phyloP scores from a whole-genome alignment of 2,329 filamentous ascomycete species.

The Colletotrichum liriopes region DNA sequence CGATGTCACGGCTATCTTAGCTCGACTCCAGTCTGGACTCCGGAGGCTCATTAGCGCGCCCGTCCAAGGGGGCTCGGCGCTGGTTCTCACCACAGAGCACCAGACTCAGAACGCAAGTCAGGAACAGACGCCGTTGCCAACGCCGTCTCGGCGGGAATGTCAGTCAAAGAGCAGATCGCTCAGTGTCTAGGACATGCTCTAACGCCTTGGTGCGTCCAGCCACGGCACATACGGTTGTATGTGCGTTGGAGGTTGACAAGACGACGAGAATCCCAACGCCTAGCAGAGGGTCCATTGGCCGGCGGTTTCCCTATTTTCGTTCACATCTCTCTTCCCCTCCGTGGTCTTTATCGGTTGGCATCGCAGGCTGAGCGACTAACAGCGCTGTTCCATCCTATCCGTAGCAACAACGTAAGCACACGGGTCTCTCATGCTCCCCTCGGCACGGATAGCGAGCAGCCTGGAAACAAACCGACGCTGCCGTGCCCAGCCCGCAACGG shows the following conservation, averaged over 20 bases:
- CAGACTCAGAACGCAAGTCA: slow-evolving; percentile 1
- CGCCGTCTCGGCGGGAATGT: slow-evolving; percentile 21
- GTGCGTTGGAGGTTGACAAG: background rate
- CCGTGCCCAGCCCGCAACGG: slow-evolving; percentile 4
- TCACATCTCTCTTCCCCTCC: too few species aligned
- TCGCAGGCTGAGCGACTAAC: background rate
- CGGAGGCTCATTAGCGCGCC: slow-evolving; percentile 5
- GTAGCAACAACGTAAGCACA: background rate
- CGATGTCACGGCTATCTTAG: background rate
- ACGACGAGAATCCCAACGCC: slow-evolving; percentile 1
- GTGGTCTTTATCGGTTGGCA: background rate
- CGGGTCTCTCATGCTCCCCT: background rate
- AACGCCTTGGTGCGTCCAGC: background rate
- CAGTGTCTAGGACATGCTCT: background rate
- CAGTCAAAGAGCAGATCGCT: background rate
- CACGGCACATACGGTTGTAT: background rate
- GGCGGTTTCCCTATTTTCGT: background rate
- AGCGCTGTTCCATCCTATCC: background rate
- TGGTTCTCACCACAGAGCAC: slow-evolving; percentile 6
- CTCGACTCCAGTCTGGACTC: background rate
- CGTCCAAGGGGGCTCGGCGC: slow-evolving; percentile 1
- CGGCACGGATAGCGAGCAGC: background rate
- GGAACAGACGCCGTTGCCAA: slow-evolving; percentile 11
- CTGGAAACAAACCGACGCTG: background rate
- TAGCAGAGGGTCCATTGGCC: background rate